Conservation (phyloP, 306 rosid genomes). For the Casuarina equisetifolia region DNA sequence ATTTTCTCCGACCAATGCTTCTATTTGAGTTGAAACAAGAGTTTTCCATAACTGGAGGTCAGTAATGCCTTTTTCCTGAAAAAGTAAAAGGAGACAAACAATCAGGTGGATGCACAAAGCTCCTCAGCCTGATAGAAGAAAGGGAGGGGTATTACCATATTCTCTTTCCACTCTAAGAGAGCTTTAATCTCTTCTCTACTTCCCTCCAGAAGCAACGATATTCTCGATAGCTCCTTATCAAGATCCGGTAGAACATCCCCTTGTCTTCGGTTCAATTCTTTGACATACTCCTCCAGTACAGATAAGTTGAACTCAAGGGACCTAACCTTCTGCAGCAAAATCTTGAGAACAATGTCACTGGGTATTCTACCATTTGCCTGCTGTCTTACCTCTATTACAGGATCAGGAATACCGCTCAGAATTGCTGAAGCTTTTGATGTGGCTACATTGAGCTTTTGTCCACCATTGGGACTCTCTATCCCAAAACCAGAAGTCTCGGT, state of each 20-base stretch:
- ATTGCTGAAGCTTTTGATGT: constrained; percentile 30
- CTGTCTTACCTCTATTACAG: constrained; percentile 61
- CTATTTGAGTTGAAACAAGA: constrained; percentile 51
- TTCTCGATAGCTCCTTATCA: constrained; percentile 55
- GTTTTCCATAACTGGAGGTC: constrained; percentile 71
- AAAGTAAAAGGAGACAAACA: constrained; percentile 27
- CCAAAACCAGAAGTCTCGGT: constrained; percentile 30
- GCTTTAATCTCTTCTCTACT: constrained; percentile 55
- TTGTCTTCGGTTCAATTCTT: constrained; percentile 65
- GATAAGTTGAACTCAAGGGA: constrained; percentile 72
- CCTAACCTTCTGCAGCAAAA: constrained; percentile 89
- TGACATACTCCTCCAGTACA: constrained; percentile 60
- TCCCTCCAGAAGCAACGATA: constrained; percentile 56
- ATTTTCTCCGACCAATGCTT: constrained; percentile 60
- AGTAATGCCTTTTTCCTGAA: constrained; percentile 58
- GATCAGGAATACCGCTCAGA: constrained; percentile 54
- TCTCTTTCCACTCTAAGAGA: constrained; percentile 54
- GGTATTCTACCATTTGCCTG: constrained; percentile 77
- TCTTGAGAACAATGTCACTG: constrained; percentile 84
- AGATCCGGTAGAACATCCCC: constrained; percentile 49
- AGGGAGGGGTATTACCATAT: constrained; percentile 31
- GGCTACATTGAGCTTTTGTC: constrained; percentile 36
- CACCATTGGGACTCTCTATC: constrained; percentile 35
- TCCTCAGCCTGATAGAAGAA: constrained; percentile 8
- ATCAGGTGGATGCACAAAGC: constrained; percentile 3